Evolutionary conservation across 2,329 filamentous ascomycete species (phyloP), one percentile per base, ranked within the genome.

Genomic region (Cytospora mali): DNA sequence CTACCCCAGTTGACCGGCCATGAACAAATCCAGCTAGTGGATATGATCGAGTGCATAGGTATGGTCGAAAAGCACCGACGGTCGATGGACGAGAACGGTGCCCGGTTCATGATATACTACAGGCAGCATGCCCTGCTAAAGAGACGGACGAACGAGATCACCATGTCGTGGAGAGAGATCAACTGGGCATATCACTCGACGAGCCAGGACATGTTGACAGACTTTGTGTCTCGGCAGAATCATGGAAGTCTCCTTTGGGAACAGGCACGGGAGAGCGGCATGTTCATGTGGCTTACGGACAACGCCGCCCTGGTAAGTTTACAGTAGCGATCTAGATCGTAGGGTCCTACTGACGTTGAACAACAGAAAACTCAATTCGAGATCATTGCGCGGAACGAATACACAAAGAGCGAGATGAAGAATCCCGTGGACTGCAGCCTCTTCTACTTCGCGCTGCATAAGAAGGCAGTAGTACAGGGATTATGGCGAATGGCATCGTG

Each of bases 261-360:
- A 66, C 84, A 93, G 69, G 95, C 94, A 1, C 84, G 90, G 53
- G 90, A 96, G 72, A 92, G 90, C 68, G 95, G 95, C 13, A 83
- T 98, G 61, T 97, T 97, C 72, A 94, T 97, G 88, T 99, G 95
- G 94, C 82, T 99, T 66, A 86, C 87, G 0, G 93, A 97, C 74
- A 75, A 82, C 21, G 84, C 83, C 60, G 88, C 92, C 25, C 79
- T 98, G 72, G 92, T 95, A 81, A 75, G 88, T 74, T 58, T 28
- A 29, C 7, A 35, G 28, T 27, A n/a, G 1, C 18, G n/a, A 28
- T 25, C 10, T 23, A 39, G 28, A 29, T 18, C 9, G n/a, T 10
- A 6, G 11, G 49, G 58, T n/a, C 46, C 53, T 55, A 21, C 62
- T 71, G 56, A 68, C 33, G 1, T 18, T 18, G 54, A 18, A 7